These are phyloP conservation scores for Colletotrichum melonis DNA, from an alignment of 2,329 filamentous ascomycete genomes.

Conservation along the genomic window DNA sequence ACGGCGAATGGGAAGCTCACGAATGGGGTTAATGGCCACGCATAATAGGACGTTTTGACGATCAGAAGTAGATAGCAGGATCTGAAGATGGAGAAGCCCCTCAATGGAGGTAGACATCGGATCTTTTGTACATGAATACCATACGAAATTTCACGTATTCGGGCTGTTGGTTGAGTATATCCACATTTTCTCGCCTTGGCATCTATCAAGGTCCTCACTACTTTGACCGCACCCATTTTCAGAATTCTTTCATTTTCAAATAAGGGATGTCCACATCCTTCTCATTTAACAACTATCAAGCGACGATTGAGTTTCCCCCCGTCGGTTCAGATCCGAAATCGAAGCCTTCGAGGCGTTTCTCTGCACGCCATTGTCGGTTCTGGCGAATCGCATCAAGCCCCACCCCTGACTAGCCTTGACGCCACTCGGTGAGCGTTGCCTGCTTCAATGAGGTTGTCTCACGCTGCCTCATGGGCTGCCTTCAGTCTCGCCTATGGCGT, in stretches of 20 bases:
- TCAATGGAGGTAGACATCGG: background rate
- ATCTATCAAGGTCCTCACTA: background rate
- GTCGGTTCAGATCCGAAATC: background rate
- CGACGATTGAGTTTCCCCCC: background rate
- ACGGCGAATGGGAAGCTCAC: background rate
- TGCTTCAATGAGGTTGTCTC: slow-evolving; percentile 9
- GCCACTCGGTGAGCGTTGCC: background rate
- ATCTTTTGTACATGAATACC: background rate
- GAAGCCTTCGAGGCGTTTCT: background rate
- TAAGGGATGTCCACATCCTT: background rate
- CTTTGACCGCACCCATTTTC: background rate
- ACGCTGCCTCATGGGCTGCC: background rate
- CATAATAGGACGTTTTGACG: background rate
- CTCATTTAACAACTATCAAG: background rate
- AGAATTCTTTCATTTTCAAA: background rate
- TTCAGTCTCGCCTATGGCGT: background rate
- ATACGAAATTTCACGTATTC: background rate
- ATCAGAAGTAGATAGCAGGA: too few relatives aligned
- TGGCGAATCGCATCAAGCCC: background rate
- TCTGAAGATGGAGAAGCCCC: too few relatives aligned
- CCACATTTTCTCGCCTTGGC: background rate
- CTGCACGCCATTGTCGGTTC: background rate
- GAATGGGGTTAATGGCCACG: background rate
- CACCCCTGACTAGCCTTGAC: background rate
- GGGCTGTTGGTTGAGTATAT: background rate